Percentiles rank a stretch among this genome's conserved stretches.
phyloP scores from a whole-genome alignment of 371 early-diverging fungal genomes.

The Phascolomyces articulosus region DNA sequence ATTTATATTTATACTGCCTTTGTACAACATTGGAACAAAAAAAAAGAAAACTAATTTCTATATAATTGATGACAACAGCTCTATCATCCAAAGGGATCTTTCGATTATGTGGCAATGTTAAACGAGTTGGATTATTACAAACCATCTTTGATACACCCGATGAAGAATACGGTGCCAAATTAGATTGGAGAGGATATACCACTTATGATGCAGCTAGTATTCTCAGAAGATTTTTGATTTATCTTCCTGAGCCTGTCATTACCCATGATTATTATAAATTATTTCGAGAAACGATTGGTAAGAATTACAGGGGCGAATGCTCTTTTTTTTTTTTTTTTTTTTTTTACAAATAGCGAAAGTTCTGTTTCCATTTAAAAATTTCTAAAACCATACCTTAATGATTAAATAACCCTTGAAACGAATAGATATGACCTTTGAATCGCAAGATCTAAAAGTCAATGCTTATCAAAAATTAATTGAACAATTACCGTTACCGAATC shows the following conservation, averaged over 20 bases:
- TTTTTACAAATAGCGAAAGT: too few relatives aligned
- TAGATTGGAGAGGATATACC: slow-evolving; percentile 55
- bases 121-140: slow-evolving; percentile 54
- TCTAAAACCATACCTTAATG: too few relatives aligned
- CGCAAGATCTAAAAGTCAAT: not conserved
- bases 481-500: slow-evolving; percentile 53
- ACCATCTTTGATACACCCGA: slow-evolving; percentile 55
- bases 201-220: slow-evolving; percentile 63
- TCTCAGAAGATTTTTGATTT: slow-evolving; percentile 53
- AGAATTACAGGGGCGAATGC: too few relatives aligned
- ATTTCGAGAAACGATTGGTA: slow-evolving; percentile 54
- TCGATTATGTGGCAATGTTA: slow-evolving; percentile 38
- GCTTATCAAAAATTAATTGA: slow-evolving; percentile 53
- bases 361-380: too few relatives aligned
- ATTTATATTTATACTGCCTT: not conserved
- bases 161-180: slow-evolving; percentile 42
- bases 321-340: too few relatives aligned
- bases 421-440: not conserved
- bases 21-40: not conserved
- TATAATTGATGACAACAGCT: slow-evolving; percentile 7
- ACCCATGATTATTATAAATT: slow-evolving; percentile 44
- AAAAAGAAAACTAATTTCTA: not conserved
- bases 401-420: too few relatives aligned
- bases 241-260: slow-evolving; percentile 59
- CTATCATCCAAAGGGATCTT: slow-evolving; percentile 27